Conservation (phyloP, 208 protist genomes). For the Naegleria gruberi region DNA sequence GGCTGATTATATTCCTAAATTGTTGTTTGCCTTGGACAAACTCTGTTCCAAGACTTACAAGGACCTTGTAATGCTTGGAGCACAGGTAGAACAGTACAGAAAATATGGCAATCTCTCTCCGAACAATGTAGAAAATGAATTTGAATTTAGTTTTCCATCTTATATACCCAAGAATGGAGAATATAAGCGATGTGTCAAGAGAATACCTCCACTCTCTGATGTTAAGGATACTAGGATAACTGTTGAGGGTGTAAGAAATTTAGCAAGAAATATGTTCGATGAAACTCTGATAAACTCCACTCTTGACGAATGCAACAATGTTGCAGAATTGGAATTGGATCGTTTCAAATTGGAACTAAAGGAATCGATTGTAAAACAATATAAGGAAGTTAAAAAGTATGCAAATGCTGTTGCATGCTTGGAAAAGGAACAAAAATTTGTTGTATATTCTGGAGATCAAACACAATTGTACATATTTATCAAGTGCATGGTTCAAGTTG, state of each 20-base stretch:
- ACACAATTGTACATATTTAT: background rate
- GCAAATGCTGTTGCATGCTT: background rate
- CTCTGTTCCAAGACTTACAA: background rate
- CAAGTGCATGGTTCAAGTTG: background rate
- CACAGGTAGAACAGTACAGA: background rate
- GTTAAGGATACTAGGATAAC: background rate
- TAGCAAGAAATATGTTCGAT: background rate
- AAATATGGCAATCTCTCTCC: background rate
- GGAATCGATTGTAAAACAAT: background rate
- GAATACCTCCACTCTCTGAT: background rate
- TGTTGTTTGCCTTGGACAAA: background rate
- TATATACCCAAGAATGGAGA: background rate
- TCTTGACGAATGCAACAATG: background rate
- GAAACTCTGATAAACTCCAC: background rate
- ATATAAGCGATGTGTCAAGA: background rate
- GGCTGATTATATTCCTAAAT: background rate
- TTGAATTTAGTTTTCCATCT: background rate
- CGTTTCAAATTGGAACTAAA: background rate
- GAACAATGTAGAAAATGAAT: too few species aligned
- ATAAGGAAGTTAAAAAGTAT: background rate
- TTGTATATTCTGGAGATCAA: background rate
- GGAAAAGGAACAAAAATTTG: background rate
- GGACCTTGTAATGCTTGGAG: background rate
- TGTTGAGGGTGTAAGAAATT: background rate
- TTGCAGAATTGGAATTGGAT: background rate